A percentile compares a stretch with the other conserved stretches of the same genome.
Evolutionary conservation across 169 alveolate genomes (phyloP).

Genomic region (Eimeria acervulina): DNA sequence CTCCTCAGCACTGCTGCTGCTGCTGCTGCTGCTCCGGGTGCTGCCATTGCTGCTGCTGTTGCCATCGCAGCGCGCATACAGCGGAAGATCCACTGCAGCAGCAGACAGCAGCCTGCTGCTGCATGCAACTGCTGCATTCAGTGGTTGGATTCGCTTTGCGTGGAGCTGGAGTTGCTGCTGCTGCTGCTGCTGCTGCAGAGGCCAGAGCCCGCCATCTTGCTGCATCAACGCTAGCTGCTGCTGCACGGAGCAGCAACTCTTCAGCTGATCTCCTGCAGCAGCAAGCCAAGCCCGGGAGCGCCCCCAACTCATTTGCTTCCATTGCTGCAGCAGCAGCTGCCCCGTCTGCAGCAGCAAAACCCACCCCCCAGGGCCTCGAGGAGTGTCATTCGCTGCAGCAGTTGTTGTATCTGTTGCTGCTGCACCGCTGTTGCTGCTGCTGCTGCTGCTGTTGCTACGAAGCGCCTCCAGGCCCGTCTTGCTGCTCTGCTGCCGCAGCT

Average conservation of each 20-base stretch:
- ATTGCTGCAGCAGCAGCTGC: slow-evolving; percentile 55
- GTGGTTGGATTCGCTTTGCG: slow-evolving; percentile 33
- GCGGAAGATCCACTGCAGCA: slow-evolving; percentile 79
- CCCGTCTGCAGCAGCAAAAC: slow-evolving; percentile 60
- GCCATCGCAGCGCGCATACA: slow-evolving; percentile 69
- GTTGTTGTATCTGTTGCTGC: slow-evolving; percentile 40
- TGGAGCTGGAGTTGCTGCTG: slow-evolving; percentile 63
- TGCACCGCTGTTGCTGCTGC: slow-evolving; percentile 37
- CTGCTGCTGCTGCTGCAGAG: slow-evolving; percentile 50
- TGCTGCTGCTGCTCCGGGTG: slow-evolving; percentile 42
- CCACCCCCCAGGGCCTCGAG: slow-evolving; percentile 71
- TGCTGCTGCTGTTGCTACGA: slow-evolving; percentile 69
- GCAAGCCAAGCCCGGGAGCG: slow-evolving; percentile 37
- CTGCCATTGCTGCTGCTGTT: slow-evolving; percentile 1
- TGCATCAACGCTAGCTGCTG: background rate
- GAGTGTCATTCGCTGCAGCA: slow-evolving; percentile 26
- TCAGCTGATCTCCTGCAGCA: slow-evolving; percentile 58
- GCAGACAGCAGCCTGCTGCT: slow-evolving; percentile 64
- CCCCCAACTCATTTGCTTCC: slow-evolving; percentile 3
- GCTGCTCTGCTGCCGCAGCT: slow-evolving; percentile 72
- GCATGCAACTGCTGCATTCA: slow-evolving; percentile 49
- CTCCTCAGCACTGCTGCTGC: slow-evolving; percentile 27
- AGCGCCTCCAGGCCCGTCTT: background rate
- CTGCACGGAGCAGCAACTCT: slow-evolving; percentile 10
- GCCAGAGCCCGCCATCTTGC: slow-evolving; percentile 31